Percentiles rank a stretch among this genome's conserved stretches.
Conservation (phyloP, 257 asterid genomes). For the Linderniella brevidens region DNA sequence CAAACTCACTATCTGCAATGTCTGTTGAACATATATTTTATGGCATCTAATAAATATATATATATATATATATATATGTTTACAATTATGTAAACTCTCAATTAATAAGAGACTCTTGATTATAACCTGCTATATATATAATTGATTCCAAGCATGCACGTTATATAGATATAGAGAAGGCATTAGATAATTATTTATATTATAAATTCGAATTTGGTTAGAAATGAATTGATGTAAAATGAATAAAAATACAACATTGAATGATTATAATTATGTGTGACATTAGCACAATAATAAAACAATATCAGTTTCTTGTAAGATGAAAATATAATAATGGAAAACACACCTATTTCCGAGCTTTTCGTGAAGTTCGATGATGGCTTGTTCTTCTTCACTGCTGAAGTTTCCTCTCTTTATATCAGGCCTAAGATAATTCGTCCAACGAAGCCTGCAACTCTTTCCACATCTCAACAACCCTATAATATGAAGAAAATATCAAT, state of each 20-base stretch:
- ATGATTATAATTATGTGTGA: slow-evolving; percentile 7
- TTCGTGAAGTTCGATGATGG: slow-evolving; percentile 38
- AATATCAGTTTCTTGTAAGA: neutral
- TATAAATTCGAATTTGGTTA: neutral
- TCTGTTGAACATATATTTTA: no score
- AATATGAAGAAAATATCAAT: neutral
- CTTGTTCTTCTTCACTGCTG: slow-evolving; percentile 35
- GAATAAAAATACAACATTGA: slow-evolving; percentile 1
- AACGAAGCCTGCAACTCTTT: slow-evolving; percentile 51
- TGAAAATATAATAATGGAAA: neutral
- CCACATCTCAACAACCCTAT: slow-evolving; percentile 52
- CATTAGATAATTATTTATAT: slow-evolving; percentile 9
- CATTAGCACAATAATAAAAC: neutral
- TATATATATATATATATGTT: no score
- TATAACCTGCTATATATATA: no score
- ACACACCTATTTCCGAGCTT: slow-evolving; percentile 47
- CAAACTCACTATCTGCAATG: slow-evolving; percentile 11
- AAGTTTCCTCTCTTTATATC: slow-evolving; percentile 56
- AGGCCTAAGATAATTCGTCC: slow-evolving; percentile 45
- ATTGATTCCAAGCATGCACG: slow-evolving; percentile 25
- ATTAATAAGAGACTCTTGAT: no score
- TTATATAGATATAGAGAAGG: slow-evolving; percentile 15
- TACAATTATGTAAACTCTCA: no score
- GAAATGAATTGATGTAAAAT: no score
- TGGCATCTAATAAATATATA: no score